phyloP scores from a whole-genome alignment of 75 land plant species.

The Sequoia sempervirens region DNA sequence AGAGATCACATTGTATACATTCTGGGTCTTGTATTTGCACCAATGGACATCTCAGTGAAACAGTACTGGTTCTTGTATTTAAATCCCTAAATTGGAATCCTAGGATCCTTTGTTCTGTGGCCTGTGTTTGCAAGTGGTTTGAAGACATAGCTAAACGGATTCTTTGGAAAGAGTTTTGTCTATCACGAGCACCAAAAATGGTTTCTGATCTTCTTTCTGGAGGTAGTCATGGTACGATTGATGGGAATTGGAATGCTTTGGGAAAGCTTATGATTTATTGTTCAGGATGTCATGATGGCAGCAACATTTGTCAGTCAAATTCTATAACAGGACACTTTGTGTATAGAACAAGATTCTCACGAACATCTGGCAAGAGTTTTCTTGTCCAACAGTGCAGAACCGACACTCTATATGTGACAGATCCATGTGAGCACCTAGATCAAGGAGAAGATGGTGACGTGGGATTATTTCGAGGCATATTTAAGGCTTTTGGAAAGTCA shows the following conservation, averaged over 20 bases:
- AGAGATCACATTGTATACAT: slow-evolving; percentile 49
- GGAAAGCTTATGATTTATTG: slow-evolving; percentile 88
- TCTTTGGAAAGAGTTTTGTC: slow-evolving; percentile 90
- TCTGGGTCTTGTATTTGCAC: slow-evolving; percentile 26
- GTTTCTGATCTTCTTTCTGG: slow-evolving; percentile 71
- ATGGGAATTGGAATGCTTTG: slow-evolving; percentile 86
- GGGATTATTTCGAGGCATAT: slow-evolving; percentile 83
- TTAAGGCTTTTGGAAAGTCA: slow-evolving; percentile 69
- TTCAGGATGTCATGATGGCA: slow-evolving; percentile 67
- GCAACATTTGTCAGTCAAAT: slow-evolving; percentile 7
- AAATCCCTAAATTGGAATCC: slow-evolving; percentile 74
- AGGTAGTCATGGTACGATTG: slow-evolving; percentile 52
- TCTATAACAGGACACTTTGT: slow-evolving; percentile 79
- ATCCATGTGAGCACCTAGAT: slow-evolving; percentile 89
- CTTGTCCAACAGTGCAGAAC: slow-evolving; percentile 67
- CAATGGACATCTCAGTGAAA: slow-evolving; percentile 57
- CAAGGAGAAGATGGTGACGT: slow-evolving; percentile 87
- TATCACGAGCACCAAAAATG: slow-evolving; percentile 88
- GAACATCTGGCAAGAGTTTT: slow-evolving; percentile 87
- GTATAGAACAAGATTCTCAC: slow-evolving; percentile 80
- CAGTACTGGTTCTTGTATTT: slow-evolving; percentile 54
- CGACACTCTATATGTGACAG: slow-evolving; percentile 81
- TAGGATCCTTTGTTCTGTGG: slow-evolving; percentile 42
- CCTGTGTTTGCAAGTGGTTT: slow-evolving; percentile 77
- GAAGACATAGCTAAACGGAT: slow-evolving; percentile 66